phyloP scores from a whole-genome alignment of 306 rosid genomes.

The Spatholobus suberectus region DNA sequence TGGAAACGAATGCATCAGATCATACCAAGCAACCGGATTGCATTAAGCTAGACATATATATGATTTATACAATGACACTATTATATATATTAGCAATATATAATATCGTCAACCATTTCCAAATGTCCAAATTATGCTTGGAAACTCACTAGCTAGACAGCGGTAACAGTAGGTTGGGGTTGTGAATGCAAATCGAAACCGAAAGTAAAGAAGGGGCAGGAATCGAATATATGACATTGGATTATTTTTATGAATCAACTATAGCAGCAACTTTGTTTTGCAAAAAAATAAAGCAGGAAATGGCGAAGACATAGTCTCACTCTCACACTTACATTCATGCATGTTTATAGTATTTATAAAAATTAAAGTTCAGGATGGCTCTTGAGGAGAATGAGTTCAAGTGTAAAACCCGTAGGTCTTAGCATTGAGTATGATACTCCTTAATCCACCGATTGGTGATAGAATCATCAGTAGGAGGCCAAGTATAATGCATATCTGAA shows the following conservation, averaged over 20 bases:
- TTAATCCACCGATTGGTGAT: constrained; percentile 75
- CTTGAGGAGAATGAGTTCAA: neutral
- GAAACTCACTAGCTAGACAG: no score
- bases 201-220: neutral
- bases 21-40: no score
- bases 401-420: constrained; percentile 56
- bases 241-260: neutral
- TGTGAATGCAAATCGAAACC: neutral
- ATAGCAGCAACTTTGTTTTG: neutral
- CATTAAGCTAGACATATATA: no score
- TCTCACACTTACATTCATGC: neutral
- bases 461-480: constrained; percentile 67
- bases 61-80: no score
- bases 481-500: constrained; percentile 69
- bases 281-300: neutral
- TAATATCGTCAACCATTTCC: no score
- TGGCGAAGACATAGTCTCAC: neutral
- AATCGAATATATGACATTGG: neutral
- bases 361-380: neutral
- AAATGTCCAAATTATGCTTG: no score
- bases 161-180: no score
- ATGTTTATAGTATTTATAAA: neutral
- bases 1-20: no score
- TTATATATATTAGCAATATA: no score
- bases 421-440: constrained; percentile 61